Conservation (phyloP, 345 rosid species). For the Noccaea caerulescens region DNA sequence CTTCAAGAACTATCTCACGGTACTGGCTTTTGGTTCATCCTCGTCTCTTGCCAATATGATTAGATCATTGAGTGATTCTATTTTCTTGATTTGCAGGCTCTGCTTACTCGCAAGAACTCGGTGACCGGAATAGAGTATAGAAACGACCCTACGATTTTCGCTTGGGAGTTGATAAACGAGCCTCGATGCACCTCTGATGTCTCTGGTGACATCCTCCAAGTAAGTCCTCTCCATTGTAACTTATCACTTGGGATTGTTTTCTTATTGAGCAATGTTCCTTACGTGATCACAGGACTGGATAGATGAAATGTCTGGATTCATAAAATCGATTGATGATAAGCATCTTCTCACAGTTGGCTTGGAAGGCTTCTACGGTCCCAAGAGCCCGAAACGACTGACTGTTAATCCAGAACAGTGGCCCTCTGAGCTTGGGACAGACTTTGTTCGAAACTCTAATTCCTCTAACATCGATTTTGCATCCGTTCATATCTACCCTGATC, state of each 20-base stretch:
- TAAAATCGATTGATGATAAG: constrained; percentile 76
- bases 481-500: constrained; percentile 85
- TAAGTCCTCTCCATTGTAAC: constrained; percentile 42
- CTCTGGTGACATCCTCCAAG: constrained; percentile 83
- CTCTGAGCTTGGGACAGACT: constrained; percentile 73
- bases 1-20: constrained; percentile 78
- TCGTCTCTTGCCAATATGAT: constrained; percentile 2
- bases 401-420: constrained; percentile 83
- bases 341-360: constrained; percentile 83
- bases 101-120: constrained; percentile 76
- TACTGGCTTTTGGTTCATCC: constrained; percentile 27
- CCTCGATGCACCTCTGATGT: constrained; percentile 84
- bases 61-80: constrained; percentile 3
- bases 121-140: constrained; percentile 76
- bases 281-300: constrained; percentile 68
- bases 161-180: constrained; percentile 89
- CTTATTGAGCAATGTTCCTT: not conserved
- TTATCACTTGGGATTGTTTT: constrained; percentile 13
- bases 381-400: constrained; percentile 62
- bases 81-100: constrained; percentile 47
- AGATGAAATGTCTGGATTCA: constrained; percentile 71
- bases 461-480: constrained; percentile 72
- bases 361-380: constrained; percentile 89
- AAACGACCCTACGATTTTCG: constrained; percentile 81
- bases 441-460: constrained; percentile 59